These are phyloP conservation scores for Leccinum incarnatum DNA, from an alignment of 768 basidiomycete species.

Conservation along the genomic window DNA sequence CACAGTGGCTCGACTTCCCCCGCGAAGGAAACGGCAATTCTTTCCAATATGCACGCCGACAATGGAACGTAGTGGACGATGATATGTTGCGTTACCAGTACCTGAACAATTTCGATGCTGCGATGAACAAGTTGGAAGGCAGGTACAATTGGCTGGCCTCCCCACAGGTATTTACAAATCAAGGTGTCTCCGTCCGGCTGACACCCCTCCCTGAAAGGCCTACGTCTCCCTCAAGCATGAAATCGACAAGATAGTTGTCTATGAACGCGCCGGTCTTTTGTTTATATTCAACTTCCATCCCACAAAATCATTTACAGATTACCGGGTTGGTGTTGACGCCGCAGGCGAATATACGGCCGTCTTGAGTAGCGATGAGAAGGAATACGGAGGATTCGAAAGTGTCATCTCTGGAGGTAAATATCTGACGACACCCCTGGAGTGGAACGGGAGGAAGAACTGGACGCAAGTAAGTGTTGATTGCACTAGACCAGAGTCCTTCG, in stretches of 20 bases:
- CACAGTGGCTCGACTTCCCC: conserved; percentile 97
- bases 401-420: conserved; percentile 60
- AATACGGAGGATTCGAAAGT: conserved; percentile 89
- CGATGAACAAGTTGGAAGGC: conserved; percentile 86
- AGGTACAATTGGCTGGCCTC: conserved; percentile 82
- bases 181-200: background rate
- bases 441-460: conserved; percentile 93
- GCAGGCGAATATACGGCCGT: conserved; percentile 83
- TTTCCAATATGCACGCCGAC: conserved; percentile 94
- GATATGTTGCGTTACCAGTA: conserved; percentile 84
- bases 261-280: conserved; percentile 88
- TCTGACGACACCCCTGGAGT: conserved; percentile 81
- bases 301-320: conserved; percentile 86
- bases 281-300: conserved; percentile 99
- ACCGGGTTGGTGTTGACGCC: conserved; percentile 85
- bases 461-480: conserved; percentile 56
- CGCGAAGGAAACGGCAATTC: conserved; percentile 94
- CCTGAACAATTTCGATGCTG: conserved; percentile 89
- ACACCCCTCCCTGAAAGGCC: conserved; percentile 45
- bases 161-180: conserved; percentile 54
- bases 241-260: conserved; percentile 88
- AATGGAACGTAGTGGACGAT: conserved; percentile 96
- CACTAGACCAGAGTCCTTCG: background rate
- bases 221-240: conserved; percentile 95
- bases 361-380: conserved; percentile 80